Conservation (phyloP, 2,329 filamentous ascomycete genomes). For the Alternaria ethzedia region DNA sequence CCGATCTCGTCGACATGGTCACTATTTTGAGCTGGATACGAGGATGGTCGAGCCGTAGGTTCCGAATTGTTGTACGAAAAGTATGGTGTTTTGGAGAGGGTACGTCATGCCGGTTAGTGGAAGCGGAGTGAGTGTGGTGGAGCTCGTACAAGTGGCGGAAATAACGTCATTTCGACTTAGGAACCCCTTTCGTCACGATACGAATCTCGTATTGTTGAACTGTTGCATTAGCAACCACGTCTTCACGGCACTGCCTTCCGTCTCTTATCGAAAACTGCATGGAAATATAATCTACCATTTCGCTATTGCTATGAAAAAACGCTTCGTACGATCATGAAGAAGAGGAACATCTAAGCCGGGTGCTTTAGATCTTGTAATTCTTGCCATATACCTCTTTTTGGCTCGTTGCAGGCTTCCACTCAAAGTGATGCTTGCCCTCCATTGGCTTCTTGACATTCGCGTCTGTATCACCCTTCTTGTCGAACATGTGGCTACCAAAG, state of each 20-base stretch:
- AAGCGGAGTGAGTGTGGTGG: not conserved
- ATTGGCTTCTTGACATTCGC: constrained; percentile 54
- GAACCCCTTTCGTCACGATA: not conserved
- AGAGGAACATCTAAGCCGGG: not conserved
- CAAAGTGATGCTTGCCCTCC: constrained; percentile 67
- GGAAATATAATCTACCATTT: not conserved
- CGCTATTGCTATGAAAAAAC: not conserved
- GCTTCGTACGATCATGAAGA: not conserved
- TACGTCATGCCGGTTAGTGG: not conserved
- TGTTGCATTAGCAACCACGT: not conserved
- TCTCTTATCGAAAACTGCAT: not conserved
- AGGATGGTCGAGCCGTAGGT: not conserved
- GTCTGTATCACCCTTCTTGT: constrained; percentile 61
- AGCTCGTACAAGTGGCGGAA: not conserved
- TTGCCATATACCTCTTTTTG: constrained; percentile 29
- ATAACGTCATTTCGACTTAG: not conserved
- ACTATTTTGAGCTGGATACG: not conserved
- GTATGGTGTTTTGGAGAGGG: not conserved
- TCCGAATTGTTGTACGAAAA: not conserved
- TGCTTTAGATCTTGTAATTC: constrained; percentile 11
- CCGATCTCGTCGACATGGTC: not conserved
- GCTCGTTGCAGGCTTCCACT: constrained; percentile 61
- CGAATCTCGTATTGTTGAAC: not conserved
- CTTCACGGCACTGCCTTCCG: not conserved
- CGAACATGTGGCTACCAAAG: constrained; percentile 72